Base-by-base conservation (phyloP, 2,329 filamentous ascomycete genomes). In the Ophiostoma piceae region DNA sequence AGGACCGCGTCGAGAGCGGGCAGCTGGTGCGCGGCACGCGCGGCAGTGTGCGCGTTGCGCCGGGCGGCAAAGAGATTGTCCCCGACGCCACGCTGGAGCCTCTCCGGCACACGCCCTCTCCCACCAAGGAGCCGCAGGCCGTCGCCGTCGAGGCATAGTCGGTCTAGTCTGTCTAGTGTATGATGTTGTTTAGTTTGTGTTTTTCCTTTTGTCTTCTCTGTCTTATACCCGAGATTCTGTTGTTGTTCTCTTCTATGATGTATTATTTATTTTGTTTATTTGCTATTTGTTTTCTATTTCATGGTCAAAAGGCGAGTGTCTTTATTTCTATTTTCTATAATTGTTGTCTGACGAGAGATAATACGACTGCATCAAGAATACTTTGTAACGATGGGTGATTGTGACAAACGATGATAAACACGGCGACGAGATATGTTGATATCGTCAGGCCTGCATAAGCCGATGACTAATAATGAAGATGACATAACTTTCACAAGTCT, bases 1-100 rank as follows among this genome's bases (percentile, higher is more conserved):
- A 94, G 76, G 91, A 94, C 76, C 88, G 91, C 71, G 90, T 96
- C 68, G 91, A 95, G 75, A 88, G 84, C 68, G 92, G 91, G 29
- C 87, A 92, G 69, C 80, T 92, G 29, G 83, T 92, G 39, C 87
- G 90, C 75, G 85, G 88, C 68, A 81, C 81, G 68, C 83, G 89
- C 71, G 90, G 89, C 57, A 92, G 88, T 75, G 85, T 92, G 67
- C 85, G 88, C 29, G 35, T 66, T 47, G 82, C 84, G 5, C 47
- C 65, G 6, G 79, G 77, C 60, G 83, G 77, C 47, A 79, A 74
- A 22, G 9, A 8, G 51, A 32, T 14, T 41, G 39, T 12, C 72
- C 2, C 16, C 16, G 5, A 16, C 16, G 8, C 26, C 26, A 2
- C 60, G 3, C 32, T 71, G 60, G 72, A 76, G 66, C 74, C 76